These are phyloP conservation scores for Mrakia hoshinonis DNA, from an alignment of 768 basidiomycete genomes.

Conservation along the genomic window DNA sequence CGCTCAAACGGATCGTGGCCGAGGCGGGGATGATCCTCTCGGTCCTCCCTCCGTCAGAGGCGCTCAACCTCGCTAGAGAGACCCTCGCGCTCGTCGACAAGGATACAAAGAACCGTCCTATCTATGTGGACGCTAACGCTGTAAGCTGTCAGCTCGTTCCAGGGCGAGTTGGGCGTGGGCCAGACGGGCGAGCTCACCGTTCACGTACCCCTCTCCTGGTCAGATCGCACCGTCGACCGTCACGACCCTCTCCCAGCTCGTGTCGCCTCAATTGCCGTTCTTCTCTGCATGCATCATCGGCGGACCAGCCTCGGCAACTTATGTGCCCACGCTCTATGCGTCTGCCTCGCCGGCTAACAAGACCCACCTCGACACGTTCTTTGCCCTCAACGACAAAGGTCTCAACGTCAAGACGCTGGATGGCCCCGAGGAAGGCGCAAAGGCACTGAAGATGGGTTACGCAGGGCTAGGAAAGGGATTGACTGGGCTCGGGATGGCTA, in stretches of 20 bases:
- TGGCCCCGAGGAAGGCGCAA: neutral
- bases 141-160: neutral
- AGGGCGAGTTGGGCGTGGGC: neutral
- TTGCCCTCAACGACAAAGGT: neutral
- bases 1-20: neutral
- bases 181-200: neutral
- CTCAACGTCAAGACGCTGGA: neutral
- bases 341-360: neutral
- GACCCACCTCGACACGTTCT: neutral
- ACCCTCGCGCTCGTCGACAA: neutral
- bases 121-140: neutral
- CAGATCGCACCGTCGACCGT: neutral
- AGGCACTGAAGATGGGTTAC: neutral
- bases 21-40: neutral
- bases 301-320: neutral
- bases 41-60: neutral
- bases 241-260: neutral
- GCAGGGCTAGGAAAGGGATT: neutral
- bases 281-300: neutral
- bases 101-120: neutral
- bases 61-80: neutral
- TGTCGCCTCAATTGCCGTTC: neutral
- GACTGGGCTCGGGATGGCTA: neutral
- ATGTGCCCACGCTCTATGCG: neutral
- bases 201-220: neutral